Conservation (phyloP, 2,329 filamentous ascomycete genomes). For the Chrysosporium queenslandicum region DNA sequence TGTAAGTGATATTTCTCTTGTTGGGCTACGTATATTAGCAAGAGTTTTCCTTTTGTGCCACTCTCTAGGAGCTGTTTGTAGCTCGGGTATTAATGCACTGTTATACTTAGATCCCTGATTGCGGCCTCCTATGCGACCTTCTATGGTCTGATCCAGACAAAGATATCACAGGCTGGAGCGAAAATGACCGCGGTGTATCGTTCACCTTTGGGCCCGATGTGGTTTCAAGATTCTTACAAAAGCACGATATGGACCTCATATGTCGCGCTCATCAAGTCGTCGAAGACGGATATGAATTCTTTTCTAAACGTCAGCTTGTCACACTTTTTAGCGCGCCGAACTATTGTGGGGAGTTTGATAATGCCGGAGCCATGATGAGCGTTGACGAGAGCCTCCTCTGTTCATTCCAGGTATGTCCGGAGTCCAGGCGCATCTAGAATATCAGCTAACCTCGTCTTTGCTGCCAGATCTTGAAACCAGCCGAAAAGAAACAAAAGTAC, state of each 20-base stretch:
- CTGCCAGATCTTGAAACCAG: conserved; percentile 85
- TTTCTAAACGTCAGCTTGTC: conserved; percentile 94
- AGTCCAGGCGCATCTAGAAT: not conserved
- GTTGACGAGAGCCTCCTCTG: conserved; percentile 97
- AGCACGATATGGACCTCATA: conserved; percentile 99
- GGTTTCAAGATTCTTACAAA: conserved; percentile 92
- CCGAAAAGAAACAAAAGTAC: conserved; percentile 99
- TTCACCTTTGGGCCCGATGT: conserved; percentile 98
- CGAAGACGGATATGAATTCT: conserved; percentile 98
- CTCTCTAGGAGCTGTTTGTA: conserved; percentile 16
- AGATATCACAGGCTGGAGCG: conserved; percentile 97
- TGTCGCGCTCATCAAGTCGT: conserved; percentile 98
- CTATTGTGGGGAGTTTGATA: conserved; percentile 99
- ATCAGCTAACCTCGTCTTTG: conserved; percentile 16
- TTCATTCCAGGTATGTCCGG: conserved; percentile 76
- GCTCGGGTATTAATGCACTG: conserved; percentile 33
- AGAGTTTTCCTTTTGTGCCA: conserved; percentile 14
- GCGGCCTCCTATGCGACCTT: conserved; percentile 91
- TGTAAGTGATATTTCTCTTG: conserved; percentile 50
- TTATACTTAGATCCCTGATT: conserved; percentile 76
- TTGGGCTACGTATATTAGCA: not conserved
- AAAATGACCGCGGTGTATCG: conserved; percentile 96
- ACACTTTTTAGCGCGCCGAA: conserved; percentile 97
- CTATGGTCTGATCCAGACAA: conserved; percentile 99
- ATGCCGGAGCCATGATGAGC: conserved; percentile 99